phyloP scores from a whole-genome alignment of 2,329 filamentous ascomycete genomes.

The Mycosphaerella sp. region DNA sequence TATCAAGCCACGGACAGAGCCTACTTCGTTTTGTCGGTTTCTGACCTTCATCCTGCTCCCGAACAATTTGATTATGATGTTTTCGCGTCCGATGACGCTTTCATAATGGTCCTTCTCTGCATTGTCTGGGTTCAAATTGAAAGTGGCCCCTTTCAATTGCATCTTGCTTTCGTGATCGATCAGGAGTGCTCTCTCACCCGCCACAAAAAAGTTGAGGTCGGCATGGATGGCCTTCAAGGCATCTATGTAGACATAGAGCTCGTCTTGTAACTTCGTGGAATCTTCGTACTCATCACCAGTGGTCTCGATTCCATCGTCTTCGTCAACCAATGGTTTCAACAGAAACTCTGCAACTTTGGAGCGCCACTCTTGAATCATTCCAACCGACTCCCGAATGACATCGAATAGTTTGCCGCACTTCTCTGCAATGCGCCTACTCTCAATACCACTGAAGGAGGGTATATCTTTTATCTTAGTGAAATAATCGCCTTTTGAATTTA shows the following conservation, averaged over 20 bases:
- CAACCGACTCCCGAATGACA: constrained; percentile 65
- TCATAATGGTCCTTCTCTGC: constrained; percentile 16
- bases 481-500: constrained; percentile 39
- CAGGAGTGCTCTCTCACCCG: constrained; percentile 69
- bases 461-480: constrained; percentile 54
- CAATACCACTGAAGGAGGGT: constrained; percentile 59
- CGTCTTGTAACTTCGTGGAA: constrained; percentile 80
- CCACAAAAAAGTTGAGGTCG: constrained; percentile 70
- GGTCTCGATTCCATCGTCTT: constrained; percentile 65
- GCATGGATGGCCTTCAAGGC: constrained; percentile 67
- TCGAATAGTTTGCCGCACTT: constrained; percentile 59
- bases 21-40: constrained; percentile 47
- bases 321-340: constrained; percentile 70
- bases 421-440: constrained; percentile 61
- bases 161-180: constrained; percentile 65
- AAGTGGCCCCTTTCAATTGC: constrained; percentile 22
- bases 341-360: constrained; percentile 66
- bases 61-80: constrained; percentile 50
- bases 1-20: constrained; percentile 65
- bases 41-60: constrained; percentile 42
- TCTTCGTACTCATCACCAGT: constrained; percentile 88
- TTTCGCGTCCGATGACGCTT: constrained; percentile 62
- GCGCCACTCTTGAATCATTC: constrained; percentile 67
- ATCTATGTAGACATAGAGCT: constrained; percentile 81
- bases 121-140: constrained; percentile 45